phyloP scores from a whole-genome alignment of 2,329 filamentous ascomycete species.

The Fusarium sp. region DNA sequence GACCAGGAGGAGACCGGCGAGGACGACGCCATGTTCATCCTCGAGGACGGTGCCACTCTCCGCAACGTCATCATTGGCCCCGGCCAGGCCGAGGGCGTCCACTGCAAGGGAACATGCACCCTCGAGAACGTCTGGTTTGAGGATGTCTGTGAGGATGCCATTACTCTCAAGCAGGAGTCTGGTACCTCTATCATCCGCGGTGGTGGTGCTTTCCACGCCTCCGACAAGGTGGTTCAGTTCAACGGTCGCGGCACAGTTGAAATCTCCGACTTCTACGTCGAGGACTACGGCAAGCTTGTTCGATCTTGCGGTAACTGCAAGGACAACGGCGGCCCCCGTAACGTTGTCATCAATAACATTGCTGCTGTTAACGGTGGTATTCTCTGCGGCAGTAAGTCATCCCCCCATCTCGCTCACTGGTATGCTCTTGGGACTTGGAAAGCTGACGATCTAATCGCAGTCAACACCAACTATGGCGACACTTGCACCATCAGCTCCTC shows the following conservation, averaged over 20 bases:
- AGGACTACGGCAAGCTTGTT: slow-evolving; percentile 65
- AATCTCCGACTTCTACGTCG: slow-evolving; percentile 47
- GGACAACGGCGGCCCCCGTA: slow-evolving; percentile 38
- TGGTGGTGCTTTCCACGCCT: slow-evolving; percentile 59
- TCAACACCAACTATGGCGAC: slow-evolving; percentile 48
- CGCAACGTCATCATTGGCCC: slow-evolving; percentile 69
- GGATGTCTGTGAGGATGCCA: slow-evolving; percentile 57
- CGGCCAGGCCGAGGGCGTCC: slow-evolving; percentile 65
- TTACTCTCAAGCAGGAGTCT: slow-evolving; percentile 57
- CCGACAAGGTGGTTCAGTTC: slow-evolving; percentile 61
- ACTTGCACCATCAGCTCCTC: slow-evolving; percentile 43
- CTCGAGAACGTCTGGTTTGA: slow-evolving; percentile 59
- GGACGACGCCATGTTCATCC: slow-evolving; percentile 64
- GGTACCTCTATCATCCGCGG: slow-evolving; percentile 59
- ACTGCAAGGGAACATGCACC: slow-evolving; percentile 64
- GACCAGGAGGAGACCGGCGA: slow-evolving; percentile 49
- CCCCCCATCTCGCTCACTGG: neutral
- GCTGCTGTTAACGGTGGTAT: slow-evolving; percentile 43
- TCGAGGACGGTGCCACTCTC: slow-evolving; percentile 66
- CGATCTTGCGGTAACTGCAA: slow-evolving; percentile 61
- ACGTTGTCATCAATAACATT: slow-evolving; percentile 37
- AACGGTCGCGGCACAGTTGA: slow-evolving; percentile 59
- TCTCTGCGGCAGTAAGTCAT: slow-evolving; percentile 41
- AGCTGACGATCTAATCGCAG: slow-evolving; percentile 3
- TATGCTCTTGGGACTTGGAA: too few species aligned